phyloP scores from a whole-genome alignment of 176 grass and related monocot genomes.

The Phoenix roebelenii region DNA sequence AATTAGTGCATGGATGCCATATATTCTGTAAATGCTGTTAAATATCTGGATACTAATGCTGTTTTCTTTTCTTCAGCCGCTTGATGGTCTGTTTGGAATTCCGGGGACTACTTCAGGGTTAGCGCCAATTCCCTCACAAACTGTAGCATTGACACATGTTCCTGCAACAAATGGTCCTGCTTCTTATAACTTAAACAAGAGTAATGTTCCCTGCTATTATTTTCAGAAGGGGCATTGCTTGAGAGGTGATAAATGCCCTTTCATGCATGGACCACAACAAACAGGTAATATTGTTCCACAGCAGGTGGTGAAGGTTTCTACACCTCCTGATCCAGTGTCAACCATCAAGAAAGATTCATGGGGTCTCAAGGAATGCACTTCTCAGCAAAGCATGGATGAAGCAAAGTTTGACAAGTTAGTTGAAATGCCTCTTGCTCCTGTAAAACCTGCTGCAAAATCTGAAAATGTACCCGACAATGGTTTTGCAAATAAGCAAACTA shows the following conservation, averaged over 20 bases:
- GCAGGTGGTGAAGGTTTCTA: slow-evolving; percentile 16
- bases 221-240: slow-evolving; percentile 54
- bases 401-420: neutral
- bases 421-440: neutral
- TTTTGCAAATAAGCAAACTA: neutral
- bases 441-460: neutral
- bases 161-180: slow-evolving; percentile 1
- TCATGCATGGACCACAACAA: slow-evolving; percentile 32
- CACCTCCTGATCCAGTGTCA: slow-evolving; percentile 16
- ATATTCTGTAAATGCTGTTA: too few relatives aligned
- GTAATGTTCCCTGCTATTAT: slow-evolving; percentile 42
- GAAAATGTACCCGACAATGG: neutral
- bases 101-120: slow-evolving; percentile 11
- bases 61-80: slow-evolving; percentile 25
- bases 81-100: slow-evolving; percentile 27
- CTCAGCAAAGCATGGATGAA: slow-evolving; percentile 16
- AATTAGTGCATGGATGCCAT: too few relatives aligned
- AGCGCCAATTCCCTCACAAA: slow-evolving; percentile 27
- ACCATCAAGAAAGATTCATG: slow-evolving; percentile 28
- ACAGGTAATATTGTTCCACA: slow-evolving; percentile 25
- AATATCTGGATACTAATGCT: neutral
- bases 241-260: slow-evolving; percentile 49
- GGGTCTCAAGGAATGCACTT: slow-evolving; percentile 9
- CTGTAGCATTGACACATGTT: slow-evolving; percentile 13
- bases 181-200: slow-evolving; percentile 29